Conservation (phyloP, 2,329 filamentous ascomycete genomes). For the Aspergillaceae sp. region DNA sequence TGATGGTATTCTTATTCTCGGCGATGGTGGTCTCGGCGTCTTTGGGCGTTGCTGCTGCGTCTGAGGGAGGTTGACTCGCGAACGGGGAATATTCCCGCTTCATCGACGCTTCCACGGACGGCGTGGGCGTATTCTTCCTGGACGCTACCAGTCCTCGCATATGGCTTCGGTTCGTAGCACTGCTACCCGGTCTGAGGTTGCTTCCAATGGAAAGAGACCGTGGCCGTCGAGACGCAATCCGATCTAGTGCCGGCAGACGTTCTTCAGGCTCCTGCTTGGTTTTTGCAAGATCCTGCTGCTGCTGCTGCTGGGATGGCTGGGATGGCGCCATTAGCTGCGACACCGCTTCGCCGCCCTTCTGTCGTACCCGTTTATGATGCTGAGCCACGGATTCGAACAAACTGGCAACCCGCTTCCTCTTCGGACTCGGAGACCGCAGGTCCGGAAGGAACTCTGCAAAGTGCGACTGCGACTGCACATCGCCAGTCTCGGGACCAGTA, state of each 20-base stretch:
- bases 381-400: slow-evolving; percentile 35
- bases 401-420: slow-evolving; percentile 35
- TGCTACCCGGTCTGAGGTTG: slow-evolving; percentile 12
- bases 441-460: slow-evolving; percentile 32
- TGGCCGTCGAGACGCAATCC: slow-evolving; percentile 20
- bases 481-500: slow-evolving; percentile 5
- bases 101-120: slow-evolving; percentile 15
- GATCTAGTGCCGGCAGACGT: slow-evolving; percentile 18
- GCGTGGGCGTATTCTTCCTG: slow-evolving; percentile 16
- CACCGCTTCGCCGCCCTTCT: slow-evolving; percentile 33
- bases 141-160: slow-evolving; percentile 5
- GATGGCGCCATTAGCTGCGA: slow-evolving; percentile 31
- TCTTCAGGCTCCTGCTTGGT: slow-evolving; percentile 32
- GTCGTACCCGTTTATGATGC: slow-evolving; percentile 33
- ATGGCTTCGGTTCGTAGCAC: slow-evolving; percentile 9
- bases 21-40: slow-evolving; percentile 22
- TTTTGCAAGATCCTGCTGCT: slow-evolving; percentile 19
- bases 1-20: slow-evolving; percentile 34
- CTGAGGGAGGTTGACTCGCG: slow-evolving; percentile 7
- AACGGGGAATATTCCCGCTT: slow-evolving; percentile 6
- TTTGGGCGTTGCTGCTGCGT: slow-evolving; percentile 13
- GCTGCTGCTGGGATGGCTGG: slow-evolving; percentile 17
- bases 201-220: slow-evolving; percentile 24
- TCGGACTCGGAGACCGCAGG: slow-evolving; percentile 32
- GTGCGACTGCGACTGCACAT: slow-evolving; percentile 3